Evolutionary conservation across 2,329 filamentous ascomycete genomes (phyloP), one percentile per base, ranked within the genome.

Genomic region (Emergomyces africanus): DNA sequence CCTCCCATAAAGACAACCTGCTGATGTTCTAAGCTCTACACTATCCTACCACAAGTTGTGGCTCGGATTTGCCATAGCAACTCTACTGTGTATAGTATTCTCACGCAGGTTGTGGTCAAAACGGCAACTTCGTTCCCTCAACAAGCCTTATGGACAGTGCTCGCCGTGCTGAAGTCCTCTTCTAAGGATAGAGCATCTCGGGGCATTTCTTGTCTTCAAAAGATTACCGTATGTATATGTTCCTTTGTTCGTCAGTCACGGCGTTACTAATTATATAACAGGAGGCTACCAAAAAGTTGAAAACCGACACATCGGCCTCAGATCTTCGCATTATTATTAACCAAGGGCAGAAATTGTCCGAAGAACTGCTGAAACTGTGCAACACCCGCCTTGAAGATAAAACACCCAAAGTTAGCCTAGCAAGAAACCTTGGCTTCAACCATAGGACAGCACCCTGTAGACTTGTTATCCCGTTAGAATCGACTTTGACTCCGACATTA

Each of bases 61-160:
- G 94, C 92, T n/a, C 86, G 94, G 37, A 96, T 99, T 66, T 89
- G 88, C 51, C 94, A 99, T 74, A 84, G 87, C 0, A 89, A 96
- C 70, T 73, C 73, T 3, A 82, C 84, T 1, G 90, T 96, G 1
- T 95, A 89, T 73, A 83, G 86, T 60, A 78, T 88, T 10, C 76
- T 99, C 6, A 83, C 86, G 57, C 80, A 81, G 39, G 92, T 97
- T 64, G 90, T 99, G 59, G 77, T 87, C 61, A 92, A 89, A 69
- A 89, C 96, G n/a, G 86, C 95, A 9, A 81, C 84, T 48, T 79
- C 84, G n/a, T 88, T 96, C 71, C 92, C 94, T 0, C 89, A 89
- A 61, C 94, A 99, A 72, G 87, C 91, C 0, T 74, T 97, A 30
- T 99, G 94, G 95, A 88, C 87, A 67, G 76, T 99, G 41, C 82